phyloP scores from a whole-genome alignment of 768 basidiomycete species.

The Kwoniella bestiolae region DNA sequence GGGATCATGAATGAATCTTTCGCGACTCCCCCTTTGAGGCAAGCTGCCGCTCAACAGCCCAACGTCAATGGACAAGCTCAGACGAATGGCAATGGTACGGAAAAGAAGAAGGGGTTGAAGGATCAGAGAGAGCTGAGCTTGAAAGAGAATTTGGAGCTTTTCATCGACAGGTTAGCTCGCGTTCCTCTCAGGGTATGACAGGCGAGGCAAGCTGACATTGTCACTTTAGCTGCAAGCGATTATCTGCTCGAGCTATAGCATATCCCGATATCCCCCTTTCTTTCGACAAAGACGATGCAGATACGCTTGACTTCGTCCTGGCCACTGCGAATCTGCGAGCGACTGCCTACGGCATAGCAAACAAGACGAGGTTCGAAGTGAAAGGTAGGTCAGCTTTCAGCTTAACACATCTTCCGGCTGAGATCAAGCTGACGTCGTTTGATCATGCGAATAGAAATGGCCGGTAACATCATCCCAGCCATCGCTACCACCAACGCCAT shows the following conservation, averaged over 20 bases:
- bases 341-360: constrained; percentile 81
- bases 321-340: constrained; percentile 92
- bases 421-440: constrained; percentile 6
- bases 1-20: constrained; percentile 71
- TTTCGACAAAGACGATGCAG: constrained; percentile 98
- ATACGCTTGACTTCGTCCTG: constrained; percentile 94
- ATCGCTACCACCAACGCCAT: constrained; percentile 99
- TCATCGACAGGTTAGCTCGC: constrained; percentile 73
- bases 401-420: too few relatives aligned
- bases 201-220: neutral
- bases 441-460: constrained; percentile 78
- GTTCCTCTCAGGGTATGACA: neutral
- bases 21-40: constrained; percentile 56
- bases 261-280: constrained; percentile 61
- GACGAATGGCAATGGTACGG: constrained; percentile 10
- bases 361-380: constrained; percentile 92
- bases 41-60: constrained; percentile 19
- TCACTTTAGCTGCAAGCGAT: constrained; percentile 71
- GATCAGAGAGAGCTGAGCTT: constrained; percentile 80
- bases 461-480: constrained; percentile 98
- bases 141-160: constrained; percentile 79
- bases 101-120: constrained; percentile 62
- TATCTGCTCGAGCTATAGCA: constrained; percentile 71
- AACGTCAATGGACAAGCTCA: constrained; percentile 38
- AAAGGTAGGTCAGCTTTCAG: constrained; percentile 71